A percentile compares a stretch with the other conserved stretches of the same genome.
phyloP scores from a whole-genome alignment of 192 early-diverging fungal species.

The Coemansia sp. region DNA sequence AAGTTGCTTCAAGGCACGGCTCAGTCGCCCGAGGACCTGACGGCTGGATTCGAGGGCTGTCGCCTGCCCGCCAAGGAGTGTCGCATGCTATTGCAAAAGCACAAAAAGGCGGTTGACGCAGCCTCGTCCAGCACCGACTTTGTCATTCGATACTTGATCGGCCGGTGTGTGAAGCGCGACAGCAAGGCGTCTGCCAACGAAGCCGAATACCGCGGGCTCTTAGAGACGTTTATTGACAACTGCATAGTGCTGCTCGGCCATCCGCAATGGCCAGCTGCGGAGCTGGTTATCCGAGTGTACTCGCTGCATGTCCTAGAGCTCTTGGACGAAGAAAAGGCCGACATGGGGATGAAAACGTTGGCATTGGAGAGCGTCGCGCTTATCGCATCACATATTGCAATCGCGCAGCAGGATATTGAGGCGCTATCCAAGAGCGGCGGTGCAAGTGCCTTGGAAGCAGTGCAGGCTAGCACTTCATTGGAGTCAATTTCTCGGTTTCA shows the following conservation, averaged over 20 bases:
- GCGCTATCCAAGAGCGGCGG: neutral
- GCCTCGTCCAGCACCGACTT: conserved; percentile 61
- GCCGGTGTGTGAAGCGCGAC: conserved; percentile 57
- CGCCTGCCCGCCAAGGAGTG: conserved; percentile 38
- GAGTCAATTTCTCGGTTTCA: conserved; percentile 30
- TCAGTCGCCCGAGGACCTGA: conserved; percentile 37
- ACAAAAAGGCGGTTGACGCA: conserved; percentile 57
- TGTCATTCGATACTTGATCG: conserved; percentile 63
- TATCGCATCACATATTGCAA: conserved; percentile 62
- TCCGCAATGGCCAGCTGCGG: conserved; percentile 91
- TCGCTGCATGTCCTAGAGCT: conserved; percentile 69
- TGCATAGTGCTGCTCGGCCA: conserved; percentile 68
- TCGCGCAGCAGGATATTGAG: conserved; percentile 6
- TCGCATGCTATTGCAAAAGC: conserved; percentile 33
- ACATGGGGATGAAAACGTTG: conserved; percentile 57
- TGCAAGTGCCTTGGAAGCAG: neutral
- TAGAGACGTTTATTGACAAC: conserved; percentile 77
- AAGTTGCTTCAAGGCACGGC: conserved; percentile 63
- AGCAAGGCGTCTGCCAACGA: conserved; percentile 56
- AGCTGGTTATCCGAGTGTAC: conserved; percentile 67
- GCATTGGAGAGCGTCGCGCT: conserved; percentile 67
- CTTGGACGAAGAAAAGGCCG: conserved; percentile 65
- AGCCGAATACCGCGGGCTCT: conserved; percentile 69
- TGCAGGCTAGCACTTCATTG: conserved; percentile 22
- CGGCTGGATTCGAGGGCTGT: conserved; percentile 37